These are phyloP conservation scores for Carex scoparia DNA, from an alignment of 176 grass and related monocot genomes.

Conservation along the genomic window DNA sequence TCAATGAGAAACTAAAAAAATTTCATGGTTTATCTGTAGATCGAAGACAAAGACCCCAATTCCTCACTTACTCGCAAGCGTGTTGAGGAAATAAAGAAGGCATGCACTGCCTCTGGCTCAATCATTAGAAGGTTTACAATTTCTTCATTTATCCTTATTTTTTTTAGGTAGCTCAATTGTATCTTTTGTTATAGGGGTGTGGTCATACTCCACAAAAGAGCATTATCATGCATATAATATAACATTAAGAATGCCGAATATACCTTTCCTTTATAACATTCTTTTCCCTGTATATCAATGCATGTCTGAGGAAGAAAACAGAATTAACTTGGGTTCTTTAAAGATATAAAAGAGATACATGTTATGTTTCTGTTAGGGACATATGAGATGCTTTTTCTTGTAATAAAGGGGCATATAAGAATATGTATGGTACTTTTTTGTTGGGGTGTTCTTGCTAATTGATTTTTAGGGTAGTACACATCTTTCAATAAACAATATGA, in stretches of 20 bases:
- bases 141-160: conserved; percentile 15
- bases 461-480: not conserved
- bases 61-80: conserved; percentile 46
- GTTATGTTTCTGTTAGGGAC: not conserved
- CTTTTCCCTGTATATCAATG: not conserved
- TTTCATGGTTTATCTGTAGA: conserved; percentile 20
- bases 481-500: not conserved
- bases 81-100: conserved; percentile 56
- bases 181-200: not conserved
- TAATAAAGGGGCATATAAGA: not conserved
- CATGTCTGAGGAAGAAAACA: not conserved
- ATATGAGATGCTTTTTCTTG: not conserved
- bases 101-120: conserved; percentile 58
- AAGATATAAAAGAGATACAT: not conserved
- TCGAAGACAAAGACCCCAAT: conserved; percentile 62
- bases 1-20: not conserved
- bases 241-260: not conserved
- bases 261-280: not conserved
- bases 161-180: not conserved
- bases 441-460: not conserved
- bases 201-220: not conserved
- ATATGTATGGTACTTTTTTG: not conserved
- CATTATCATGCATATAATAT: not conserved
- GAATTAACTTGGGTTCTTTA: not conserved
- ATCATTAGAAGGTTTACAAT: conserved; percentile 64